phyloP scores from a whole-genome alignment of 495 filamentous ascomycete genomes.

The Neurospora cerealis region DNA sequence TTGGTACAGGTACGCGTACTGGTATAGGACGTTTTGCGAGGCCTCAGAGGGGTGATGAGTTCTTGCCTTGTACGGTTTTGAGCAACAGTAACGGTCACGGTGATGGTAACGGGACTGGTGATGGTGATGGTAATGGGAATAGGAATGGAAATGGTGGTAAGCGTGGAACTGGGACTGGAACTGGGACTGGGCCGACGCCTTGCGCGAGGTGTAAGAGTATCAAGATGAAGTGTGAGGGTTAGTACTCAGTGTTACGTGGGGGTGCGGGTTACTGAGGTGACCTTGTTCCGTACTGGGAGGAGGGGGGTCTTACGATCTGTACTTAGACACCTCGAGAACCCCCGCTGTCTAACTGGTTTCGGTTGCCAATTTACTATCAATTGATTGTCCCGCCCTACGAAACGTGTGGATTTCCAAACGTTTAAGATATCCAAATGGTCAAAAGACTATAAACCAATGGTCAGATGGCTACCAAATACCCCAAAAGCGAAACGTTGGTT shows the following conservation, averaged over 20 bases:
- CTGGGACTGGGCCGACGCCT: not conserved
- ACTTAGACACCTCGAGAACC: too few relatives aligned
- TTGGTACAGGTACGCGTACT: not conserved
- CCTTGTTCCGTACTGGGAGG: not conserved
- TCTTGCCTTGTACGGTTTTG: not conserved
- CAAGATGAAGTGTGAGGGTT: not conserved
- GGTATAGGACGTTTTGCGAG: not conserved
- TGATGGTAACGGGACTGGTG: not conserved
- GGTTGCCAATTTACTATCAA: too few relatives aligned
- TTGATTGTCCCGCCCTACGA: too few relatives aligned
- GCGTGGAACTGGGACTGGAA: not conserved
- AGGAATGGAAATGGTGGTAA: too few relatives aligned
- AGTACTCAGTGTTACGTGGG: not conserved
- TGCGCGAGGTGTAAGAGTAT: not conserved
- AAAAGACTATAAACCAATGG: too few relatives aligned
- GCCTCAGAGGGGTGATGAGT: not conserved
- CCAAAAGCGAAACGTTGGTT: too few relatives aligned
- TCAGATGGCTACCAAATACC: accelerated
- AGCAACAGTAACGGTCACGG: not conserved
- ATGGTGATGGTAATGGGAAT: not conserved
- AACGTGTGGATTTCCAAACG: too few relatives aligned
- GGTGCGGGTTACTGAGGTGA: not conserved
- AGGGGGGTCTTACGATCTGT: too few relatives aligned
- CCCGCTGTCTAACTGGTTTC: too few relatives aligned
- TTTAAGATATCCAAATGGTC: too few relatives aligned